A percentile compares a stretch with the other conserved stretches of the same genome.
These are phyloP conservation scores for Pythium plurisporium DNA, from an alignment of 352 stramenopile species.

Conservation along the genomic window DNA sequence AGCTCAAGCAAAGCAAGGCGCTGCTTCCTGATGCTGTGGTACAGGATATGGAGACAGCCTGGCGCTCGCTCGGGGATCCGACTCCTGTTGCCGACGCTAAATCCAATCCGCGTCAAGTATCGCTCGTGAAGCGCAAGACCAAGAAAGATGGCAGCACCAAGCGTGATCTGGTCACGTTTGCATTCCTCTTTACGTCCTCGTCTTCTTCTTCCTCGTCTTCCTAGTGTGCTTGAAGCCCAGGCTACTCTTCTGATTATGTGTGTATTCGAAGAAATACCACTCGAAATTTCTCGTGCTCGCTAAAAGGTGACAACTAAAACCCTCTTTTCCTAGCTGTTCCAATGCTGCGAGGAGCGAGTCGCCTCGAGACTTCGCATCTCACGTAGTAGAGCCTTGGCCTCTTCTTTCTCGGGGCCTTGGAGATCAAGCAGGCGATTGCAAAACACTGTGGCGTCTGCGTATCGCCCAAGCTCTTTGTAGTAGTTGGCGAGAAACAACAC, in stretches of 20 bases:
- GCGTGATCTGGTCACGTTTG: slow-evolving; percentile 23
- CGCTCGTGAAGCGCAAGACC: slow-evolving; percentile 32
- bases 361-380: slow-evolving; percentile 73
- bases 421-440: slow-evolving; percentile 77
- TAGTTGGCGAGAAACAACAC: slow-evolving; percentile 81
- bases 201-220: background rate
- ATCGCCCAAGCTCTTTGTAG: slow-evolving; percentile 67
- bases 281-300: no score
- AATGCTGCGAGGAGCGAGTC: no score
- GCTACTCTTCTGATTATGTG: no score
- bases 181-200: slow-evolving; percentile 28
- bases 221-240: background rate
- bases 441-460: slow-evolving; percentile 51
- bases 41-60: slow-evolving; percentile 23
- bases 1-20: slow-evolving; percentile 17
- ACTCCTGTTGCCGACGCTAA: background rate
- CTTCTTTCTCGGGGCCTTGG: slow-evolving; percentile 76
- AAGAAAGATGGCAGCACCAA: slow-evolving; percentile 3
- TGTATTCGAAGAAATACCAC: no score
- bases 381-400: slow-evolving; percentile 72
- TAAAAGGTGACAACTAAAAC: no score
- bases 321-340: no score
- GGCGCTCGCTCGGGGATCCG: slow-evolving; percentile 13
- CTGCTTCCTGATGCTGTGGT: slow-evolving; percentile 16
- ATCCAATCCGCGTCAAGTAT: slow-evolving; percentile 19